Evolutionary conservation across 208 protist species (phyloP), one percentile per base, ranked within the genome.

Genomic region (Wallacemonas collosoma): DNA sequence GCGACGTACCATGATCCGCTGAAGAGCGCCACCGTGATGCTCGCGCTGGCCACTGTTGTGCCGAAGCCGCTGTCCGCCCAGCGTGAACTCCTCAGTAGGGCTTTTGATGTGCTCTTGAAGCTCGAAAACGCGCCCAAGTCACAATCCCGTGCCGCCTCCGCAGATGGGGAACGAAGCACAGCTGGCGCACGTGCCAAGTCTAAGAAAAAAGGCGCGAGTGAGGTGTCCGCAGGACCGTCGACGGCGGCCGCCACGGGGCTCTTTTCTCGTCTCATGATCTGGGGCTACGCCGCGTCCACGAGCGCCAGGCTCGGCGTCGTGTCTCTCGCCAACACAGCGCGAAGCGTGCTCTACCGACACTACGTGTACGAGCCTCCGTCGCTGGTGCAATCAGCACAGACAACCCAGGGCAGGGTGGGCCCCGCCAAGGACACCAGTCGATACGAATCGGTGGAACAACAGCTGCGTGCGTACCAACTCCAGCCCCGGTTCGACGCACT

Each of bases 11-110:
- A 56, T 36, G 76, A 85, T 68, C 83, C 79, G 9, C 65, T 65
- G 40, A 65, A 65, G 43, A 65, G 43, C n/a, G 60, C 77, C 17
- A 68, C 87, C 41, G 80, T 79, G 9, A 72, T 85, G 35, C 70
- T 92, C 44, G 83, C 89, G 14, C 83, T 90, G 9, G 67, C 92
- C 8, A 88, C 79, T 43, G 61, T 88, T 12, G 86, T 86, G 43
- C 73, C 82, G 2, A 75, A 88, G 56, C 82, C 81, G 50, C 62
- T 79, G 38, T 77, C 70, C 6, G 72, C 69, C 17, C 80, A 85
- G 66, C 79, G 81, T 43, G 68, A 72, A 15, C 73, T 85, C 64
- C 65, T 89, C 12, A 78, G 85, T 8, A 71, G 71, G 51, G 80
- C 83, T 6, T 73, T 88, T 43, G 78, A 85, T 14, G 70, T 72